Evolutionary conservation across 805 yeast species (phyloP).

Genomic region (Zygosaccharomyces rouxii): DNA sequence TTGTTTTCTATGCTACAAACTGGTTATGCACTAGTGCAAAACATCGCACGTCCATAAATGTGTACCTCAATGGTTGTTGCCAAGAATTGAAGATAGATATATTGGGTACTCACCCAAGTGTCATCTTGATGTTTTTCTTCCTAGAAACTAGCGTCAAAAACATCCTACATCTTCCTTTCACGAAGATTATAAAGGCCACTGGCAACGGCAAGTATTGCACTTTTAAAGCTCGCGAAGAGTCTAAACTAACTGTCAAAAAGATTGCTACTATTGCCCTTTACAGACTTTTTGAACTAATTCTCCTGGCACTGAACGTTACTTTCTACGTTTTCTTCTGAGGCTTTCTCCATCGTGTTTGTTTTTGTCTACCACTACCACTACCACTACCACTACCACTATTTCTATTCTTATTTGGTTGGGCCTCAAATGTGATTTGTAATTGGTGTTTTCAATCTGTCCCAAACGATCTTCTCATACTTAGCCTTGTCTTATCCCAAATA

Average conservation of each 20-base stretch:
- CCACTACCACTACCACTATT: slow-evolving; percentile 48
- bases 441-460: slow-evolving; percentile 47
- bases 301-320: slow-evolving; percentile 53
- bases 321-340: slow-evolving; percentile 57
- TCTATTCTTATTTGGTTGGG: slow-evolving; percentile 51
- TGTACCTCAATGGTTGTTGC: slow-evolving; percentile 50
- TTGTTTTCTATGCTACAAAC: slow-evolving; percentile 50
- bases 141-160: slow-evolving; percentile 49
- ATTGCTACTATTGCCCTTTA: slow-evolving; percentile 37
- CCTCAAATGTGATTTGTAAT: slow-evolving; percentile 40
- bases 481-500: slow-evolving; percentile 46
- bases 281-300: slow-evolving; percentile 47
- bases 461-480: slow-evolving; percentile 47
- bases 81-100: slow-evolving; percentile 50
- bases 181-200: slow-evolving; percentile 44
- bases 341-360: slow-evolving; percentile 52
- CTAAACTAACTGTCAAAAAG: slow-evolving; percentile 26
- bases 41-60: slow-evolving; percentile 52
- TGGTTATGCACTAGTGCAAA: slow-evolving; percentile 49
- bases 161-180: slow-evolving; percentile 45
- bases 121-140: slow-evolving; percentile 38
- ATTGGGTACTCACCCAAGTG: slow-evolving; percentile 47
- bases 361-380: slow-evolving; percentile 43
- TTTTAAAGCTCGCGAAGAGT: slow-evolving; percentile 32
- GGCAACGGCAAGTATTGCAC: slow-evolving; percentile 44